These are phyloP conservation scores for Colletotrichum filicis DNA, from an alignment of 2,329 filamentous ascomycete genomes.

Conservation along the genomic window DNA sequence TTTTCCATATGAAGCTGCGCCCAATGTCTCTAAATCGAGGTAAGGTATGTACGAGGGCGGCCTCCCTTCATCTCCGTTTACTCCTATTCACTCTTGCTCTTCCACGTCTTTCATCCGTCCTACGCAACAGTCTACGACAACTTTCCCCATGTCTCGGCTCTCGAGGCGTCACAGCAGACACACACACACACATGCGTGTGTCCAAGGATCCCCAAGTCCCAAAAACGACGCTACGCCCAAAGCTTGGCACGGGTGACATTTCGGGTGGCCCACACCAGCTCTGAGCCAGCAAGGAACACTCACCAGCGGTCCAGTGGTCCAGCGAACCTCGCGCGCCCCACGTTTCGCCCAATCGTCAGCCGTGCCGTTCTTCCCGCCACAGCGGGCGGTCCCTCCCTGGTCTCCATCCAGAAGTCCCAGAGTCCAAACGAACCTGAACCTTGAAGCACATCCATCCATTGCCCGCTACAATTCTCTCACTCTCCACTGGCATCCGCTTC, in stretches of 20 bases:
- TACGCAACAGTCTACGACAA: background rate
- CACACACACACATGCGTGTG: background rate
- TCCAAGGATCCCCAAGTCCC: constrained; percentile 21
- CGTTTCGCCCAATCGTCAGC: constrained; percentile 19
- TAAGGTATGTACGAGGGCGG: background rate
- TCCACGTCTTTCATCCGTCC: background rate
- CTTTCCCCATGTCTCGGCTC: constrained; percentile 4
- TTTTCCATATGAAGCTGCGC: background rate
- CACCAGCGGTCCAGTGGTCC: too few species aligned
- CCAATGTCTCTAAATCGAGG: background rate
- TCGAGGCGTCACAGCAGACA: background rate
- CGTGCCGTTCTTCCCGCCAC: constrained; percentile 29
- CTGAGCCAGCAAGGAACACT: background rate
- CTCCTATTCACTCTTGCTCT: background rate
- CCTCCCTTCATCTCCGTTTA: background rate
- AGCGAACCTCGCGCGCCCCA: background rate
- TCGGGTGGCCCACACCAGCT: constrained; percentile 8
- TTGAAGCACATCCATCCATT: background rate
- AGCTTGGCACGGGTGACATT: constrained; percentile 33
- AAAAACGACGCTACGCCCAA: constrained; percentile 22
- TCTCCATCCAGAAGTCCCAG: too few species aligned
- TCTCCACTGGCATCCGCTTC: background rate
- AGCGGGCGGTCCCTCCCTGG: background rate
- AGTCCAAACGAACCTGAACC: background rate
- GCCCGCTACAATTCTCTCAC: background rate